These are phyloP conservation scores for Forsythia suspensa DNA, from an alignment of 257 asterid genomes.

Conservation along the genomic window DNA sequence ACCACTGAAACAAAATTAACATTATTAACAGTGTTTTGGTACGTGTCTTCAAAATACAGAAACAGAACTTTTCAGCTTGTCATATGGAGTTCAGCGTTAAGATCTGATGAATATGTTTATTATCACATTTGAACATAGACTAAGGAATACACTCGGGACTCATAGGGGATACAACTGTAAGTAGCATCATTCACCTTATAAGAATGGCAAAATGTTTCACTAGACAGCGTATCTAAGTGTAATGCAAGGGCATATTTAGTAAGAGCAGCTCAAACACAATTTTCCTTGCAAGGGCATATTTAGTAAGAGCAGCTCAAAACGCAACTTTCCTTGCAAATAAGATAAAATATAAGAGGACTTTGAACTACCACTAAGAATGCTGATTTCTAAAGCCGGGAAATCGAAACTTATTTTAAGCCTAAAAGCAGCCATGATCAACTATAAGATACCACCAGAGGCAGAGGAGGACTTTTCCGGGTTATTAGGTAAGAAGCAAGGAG, in stretches of 20 bases:
- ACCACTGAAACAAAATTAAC: slow-evolving; percentile 1
- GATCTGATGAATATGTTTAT: background rate
- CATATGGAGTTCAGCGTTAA: background rate
- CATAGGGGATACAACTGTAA: background rate
- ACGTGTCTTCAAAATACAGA: slow-evolving; percentile 1
- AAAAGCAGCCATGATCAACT: no score
- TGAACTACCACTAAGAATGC: background rate
- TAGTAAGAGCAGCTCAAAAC: slow-evolving; percentile 1
- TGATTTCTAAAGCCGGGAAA: background rate
- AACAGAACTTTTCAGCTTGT: slow-evolving; percentile 2
- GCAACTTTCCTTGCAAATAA: background rate
- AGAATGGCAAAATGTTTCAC: background rate
- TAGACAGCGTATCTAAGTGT: slow-evolving; percentile 1
- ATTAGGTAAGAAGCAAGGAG: no score
- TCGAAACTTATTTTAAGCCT: background rate
- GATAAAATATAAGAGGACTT: background rate
- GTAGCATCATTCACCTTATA: slow-evolving; percentile 8
- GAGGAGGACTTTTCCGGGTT: no score
- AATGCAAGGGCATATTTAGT: slow-evolving; percentile 8
- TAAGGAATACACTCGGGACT: background rate
- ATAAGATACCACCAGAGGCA: no score
- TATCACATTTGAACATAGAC: background rate
- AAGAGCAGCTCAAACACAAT: no score
- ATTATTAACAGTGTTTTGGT: slow-evolving; percentile 5
- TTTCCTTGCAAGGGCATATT: background rate